Base-by-base conservation (phyloP, 345 rosid species). In the Atalantia buxifolia region DNA sequence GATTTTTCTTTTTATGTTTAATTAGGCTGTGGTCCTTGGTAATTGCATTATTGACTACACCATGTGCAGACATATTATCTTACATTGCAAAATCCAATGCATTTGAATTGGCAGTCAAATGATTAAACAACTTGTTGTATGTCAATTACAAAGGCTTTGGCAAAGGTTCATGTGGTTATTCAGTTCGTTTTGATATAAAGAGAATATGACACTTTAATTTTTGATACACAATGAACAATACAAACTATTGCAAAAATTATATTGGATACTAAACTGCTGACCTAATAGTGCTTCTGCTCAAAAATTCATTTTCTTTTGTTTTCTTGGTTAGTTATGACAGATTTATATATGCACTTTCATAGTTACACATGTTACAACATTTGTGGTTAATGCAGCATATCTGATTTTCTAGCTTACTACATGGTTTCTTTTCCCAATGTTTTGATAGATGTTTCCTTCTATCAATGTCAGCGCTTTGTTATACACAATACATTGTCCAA, bases 401-500 rank as follows among this genome's bases (percentile, higher is more conserved):
- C 24, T 74, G 36, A 62, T 64, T 56, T 10, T 27, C 53, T 19
- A 9, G 22, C 25, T 31, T 28, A n/a, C 2, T 1, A 2, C 35
- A 9, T 62, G n/a, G n/a, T 60, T 57, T 27, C 53, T 35, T 76
- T 48, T 33, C 18, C 77, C 64, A 35, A 45, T 24, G 24, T 68
- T 69, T 22, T 50, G 9, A 38, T 62, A 66, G 76, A 25, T 76
- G 18, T 50, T 21, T 40, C 19, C 62, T 27, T 2, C 62, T 27
- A 62, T 61, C 59, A 38, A 60, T 36, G 60, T 59, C 94, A 93
- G 98, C 90, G 91, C 73, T 95, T 95, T 73, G 97, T 95, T 45
- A 63, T 92, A 82, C 99, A 93, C 85, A 95, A 93, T 76, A 90
- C 97, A 40, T 55, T 95, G 90, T 95, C 97, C n/a, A 95, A 92